Conservation (phyloP, 768 basidiomycete species). For the Rhizopogon rudus region DNA sequence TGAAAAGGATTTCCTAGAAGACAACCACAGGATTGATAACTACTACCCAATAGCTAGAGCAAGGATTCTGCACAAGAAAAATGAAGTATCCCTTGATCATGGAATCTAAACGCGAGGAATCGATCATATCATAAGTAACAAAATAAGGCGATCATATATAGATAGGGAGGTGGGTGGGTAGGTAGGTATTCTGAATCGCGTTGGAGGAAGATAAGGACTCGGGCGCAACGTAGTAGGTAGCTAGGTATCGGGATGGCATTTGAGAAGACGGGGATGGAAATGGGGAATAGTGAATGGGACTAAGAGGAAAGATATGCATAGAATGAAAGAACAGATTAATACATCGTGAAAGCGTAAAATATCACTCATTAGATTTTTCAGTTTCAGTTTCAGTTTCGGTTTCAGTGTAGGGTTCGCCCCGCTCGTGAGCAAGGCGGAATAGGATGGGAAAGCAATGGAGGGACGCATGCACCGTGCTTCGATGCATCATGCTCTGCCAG, state of each 20-base stretch:
- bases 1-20: no score
- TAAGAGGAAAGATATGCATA: slow-evolving; percentile 1
- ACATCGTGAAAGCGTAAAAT: neutral
- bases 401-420: no score
- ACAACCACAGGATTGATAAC: no score
- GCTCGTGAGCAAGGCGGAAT: neutral
- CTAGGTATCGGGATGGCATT: no score
- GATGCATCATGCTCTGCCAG: slow-evolving; percentile 16
- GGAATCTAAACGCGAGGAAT: neutral
- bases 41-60: no score
- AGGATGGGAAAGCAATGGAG: neutral
- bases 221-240: no score
- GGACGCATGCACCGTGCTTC: neutral
- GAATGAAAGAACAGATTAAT: slow-evolving; percentile 1
- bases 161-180: neutral
- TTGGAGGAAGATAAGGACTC: no score
- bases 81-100: neutral
- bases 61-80: neutral
- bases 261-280: neutral
- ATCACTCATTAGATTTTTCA: neutral
- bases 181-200: neutral
- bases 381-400: neutral
- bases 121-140: slow-evolving; percentile 2
- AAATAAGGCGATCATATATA: slow-evolving; percentile 4
- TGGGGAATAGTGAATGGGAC: neutral